Percentiles rank a stretch among this genome's conserved stretches.
phyloP scores from a whole-genome alignment of 2,329 filamentous ascomycete species.

The Onygenales sp. region DNA sequence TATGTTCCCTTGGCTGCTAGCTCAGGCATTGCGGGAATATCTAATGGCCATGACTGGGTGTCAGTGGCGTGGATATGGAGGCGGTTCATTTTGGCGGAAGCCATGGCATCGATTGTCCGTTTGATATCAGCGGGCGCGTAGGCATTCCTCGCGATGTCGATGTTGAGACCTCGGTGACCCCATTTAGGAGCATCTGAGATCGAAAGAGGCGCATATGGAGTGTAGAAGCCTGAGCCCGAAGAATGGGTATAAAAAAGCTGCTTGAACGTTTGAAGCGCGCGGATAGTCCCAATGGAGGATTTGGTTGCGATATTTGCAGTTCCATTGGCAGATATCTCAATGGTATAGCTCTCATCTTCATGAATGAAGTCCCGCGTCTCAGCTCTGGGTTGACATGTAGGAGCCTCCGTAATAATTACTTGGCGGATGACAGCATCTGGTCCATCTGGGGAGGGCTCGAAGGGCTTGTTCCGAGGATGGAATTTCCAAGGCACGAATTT shows the following conservation, averaged over 20 bases:
- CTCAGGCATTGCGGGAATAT: conserved; percentile 55
- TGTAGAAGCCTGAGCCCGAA: conserved; percentile 44
- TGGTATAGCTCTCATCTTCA: conserved; percentile 18
- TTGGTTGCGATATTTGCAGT: conserved; percentile 15
- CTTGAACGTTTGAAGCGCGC: conserved; percentile 19
- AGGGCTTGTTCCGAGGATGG: conserved; percentile 15
- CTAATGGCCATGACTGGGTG: conserved; percentile 31
- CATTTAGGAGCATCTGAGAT: conserved; percentile 69
- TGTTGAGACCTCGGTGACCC: conserved; percentile 65
- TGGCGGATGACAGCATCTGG: conserved; percentile 11
- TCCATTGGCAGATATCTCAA: conserved; percentile 13
- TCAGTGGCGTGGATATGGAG: conserved; percentile 42
- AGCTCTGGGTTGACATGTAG: conserved; percentile 1
- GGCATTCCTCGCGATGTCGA: conserved; percentile 68
- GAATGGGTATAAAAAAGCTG: conserved; percentile 22
- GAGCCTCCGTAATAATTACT: conserved; percentile 13
- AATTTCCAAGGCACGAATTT: conserved; percentile 24
- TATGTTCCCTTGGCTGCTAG: conserved; percentile 68
- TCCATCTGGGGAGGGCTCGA: conserved; percentile 12
- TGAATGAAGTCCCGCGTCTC: conserved; percentile 9
- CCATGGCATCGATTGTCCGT: conserved; percentile 64
- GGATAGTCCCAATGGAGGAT: conserved; percentile 16
- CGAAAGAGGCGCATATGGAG: conserved; percentile 56
- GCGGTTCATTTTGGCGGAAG: conserved; percentile 41
- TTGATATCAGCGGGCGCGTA: conserved; percentile 59